phyloP scores from a whole-genome alignment of 306 rosid species.

The Lathyrus sativus region DNA sequence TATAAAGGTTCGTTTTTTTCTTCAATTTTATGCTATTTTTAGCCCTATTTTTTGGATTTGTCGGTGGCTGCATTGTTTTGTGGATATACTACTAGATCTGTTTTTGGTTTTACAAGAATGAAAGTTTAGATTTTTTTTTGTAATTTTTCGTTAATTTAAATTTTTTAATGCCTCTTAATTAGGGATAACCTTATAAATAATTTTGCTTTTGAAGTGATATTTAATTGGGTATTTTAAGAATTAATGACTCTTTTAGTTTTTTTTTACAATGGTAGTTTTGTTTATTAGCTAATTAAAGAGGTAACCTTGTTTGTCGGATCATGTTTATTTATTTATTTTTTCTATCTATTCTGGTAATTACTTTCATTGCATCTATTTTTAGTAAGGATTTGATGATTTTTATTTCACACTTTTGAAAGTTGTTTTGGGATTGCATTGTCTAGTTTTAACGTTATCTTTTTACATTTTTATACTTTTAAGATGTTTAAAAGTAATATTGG shows the following conservation, averaged over 20 bases:
- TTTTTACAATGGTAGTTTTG: slow-evolving; percentile 24
- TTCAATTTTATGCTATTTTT: not conserved
- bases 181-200: not conserved
- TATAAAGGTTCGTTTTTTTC: slow-evolving; percentile 55
- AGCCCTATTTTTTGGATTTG: slow-evolving; percentile 10
- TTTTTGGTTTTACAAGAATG: not conserved
- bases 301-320: slow-evolving; percentile 33
- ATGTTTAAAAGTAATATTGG: not conserved
- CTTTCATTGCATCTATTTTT: slow-evolving; percentile 35
- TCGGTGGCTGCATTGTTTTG: slow-evolving; percentile 45
- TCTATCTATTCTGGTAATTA: slow-evolving; percentile 22
- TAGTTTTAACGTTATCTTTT: slow-evolving; percentile 22
- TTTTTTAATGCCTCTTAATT: slow-evolving; percentile 18
- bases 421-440: slow-evolving; percentile 32
- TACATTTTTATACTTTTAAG: not conserved
- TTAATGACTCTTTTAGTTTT: slow-evolving; percentile 1
- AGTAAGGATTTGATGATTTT: slow-evolving; percentile 40
- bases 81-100: slow-evolving; percentile 50
- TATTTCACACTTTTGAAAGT: slow-evolving; percentile 25
- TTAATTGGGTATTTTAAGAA: slow-evolving; percentile 9
- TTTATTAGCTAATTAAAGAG: slow-evolving; percentile 25
- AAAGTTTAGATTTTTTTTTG: not conserved
- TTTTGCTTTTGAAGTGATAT: slow-evolving; percentile 25
- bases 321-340: slow-evolving; percentile 8
- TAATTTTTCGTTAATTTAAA: not conserved